Evolutionary conservation across 2,329 filamentous ascomycete species (phyloP), one percentile per base, ranked within the genome.

Genomic region (Cladosporium sphaerospermum): DNA sequence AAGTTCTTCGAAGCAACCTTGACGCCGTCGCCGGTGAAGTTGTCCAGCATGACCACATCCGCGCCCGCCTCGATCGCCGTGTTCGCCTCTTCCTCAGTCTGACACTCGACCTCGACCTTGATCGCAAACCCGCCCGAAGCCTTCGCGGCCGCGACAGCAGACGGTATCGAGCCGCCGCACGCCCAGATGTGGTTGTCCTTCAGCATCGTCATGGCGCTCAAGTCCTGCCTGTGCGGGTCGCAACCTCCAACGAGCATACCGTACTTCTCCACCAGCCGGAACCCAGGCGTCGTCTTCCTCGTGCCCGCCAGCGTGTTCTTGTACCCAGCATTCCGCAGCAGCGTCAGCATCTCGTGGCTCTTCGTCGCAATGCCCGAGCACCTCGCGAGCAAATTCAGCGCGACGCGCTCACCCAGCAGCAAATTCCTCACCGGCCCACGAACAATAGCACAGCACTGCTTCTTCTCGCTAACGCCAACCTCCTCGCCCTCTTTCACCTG

Each of bases 181-280:
- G 89, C 89, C 86, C 92, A 96, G 54, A 99, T 86, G 72, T 99
- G 93, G 72, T 99, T 99, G 73, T 99, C 93, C 76, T 99, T 99
- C 59, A 99, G 79, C 93, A 99, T 99, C 53, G 91, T 91, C 93
- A 99, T 97, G 59, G 85, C 82, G 69, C 70, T 74, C 2, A 99
- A 77, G 69, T 99, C 93, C 73, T 96, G 89, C 32, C 93, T 79
- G 71, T 99, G 93, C 2, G 85, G 82, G 72, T 99, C 93, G 13
- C 89, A 91, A 9, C 93, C 93, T 53, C 92, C 93, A 13, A 95
- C 86, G 18, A 96, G 76, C 86, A 99, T 96, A 61, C 90, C 93
- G 71, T 99, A 99, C 74, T 99, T 99, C 73, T 99, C 93, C 9
- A 97, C 91, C 4, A 97, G 75, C 9, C 93, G 80, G 74, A 97